Percentiles rank a stretch among this genome's conserved stretches.
Conservation (phyloP, 2,329 filamentous ascomycete genomes). For the Knufia fluminis region DNA sequence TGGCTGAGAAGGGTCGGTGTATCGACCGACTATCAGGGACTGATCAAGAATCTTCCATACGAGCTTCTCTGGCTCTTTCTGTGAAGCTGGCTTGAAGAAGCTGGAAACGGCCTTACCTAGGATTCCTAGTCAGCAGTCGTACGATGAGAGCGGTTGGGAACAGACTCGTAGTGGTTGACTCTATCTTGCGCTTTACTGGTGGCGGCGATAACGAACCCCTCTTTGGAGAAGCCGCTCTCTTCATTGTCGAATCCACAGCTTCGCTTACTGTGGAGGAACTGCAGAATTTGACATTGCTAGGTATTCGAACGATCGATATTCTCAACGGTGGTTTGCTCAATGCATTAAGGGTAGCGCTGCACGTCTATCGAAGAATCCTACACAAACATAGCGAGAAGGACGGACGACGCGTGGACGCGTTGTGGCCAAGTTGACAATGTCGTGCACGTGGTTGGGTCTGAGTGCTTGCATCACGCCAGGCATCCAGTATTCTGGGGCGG, state of each 20-base stretch:
- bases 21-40: constrained; percentile 68
- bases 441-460: no score
- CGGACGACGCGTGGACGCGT: no score
- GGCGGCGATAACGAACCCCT: constrained; percentile 47
- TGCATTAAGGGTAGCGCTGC: neutral
- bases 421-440: no score
- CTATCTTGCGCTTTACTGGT: constrained; percentile 46
- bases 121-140: constrained; percentile 6
- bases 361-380: neutral
- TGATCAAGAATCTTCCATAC: constrained; percentile 59
- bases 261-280: neutral
- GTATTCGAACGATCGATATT: neutral
- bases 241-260: constrained; percentile 20
- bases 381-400: no score
- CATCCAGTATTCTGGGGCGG: no score
- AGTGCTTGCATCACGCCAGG: no score
- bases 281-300: neutral
- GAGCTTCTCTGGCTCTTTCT: constrained; percentile 70
- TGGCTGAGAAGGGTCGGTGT: constrained; percentile 28
- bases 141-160: constrained; percentile 13
- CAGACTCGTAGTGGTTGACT: constrained; percentile 46
- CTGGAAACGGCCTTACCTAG: constrained; percentile 53
- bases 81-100: constrained; percentile 80
- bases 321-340: neutral
- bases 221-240: constrained; percentile 29